Evolutionary conservation across 345 rosid genomes (phyloP), one percentile per base, ranked within the genome.

Genomic region (Eucalyptus caleyi): DNA sequence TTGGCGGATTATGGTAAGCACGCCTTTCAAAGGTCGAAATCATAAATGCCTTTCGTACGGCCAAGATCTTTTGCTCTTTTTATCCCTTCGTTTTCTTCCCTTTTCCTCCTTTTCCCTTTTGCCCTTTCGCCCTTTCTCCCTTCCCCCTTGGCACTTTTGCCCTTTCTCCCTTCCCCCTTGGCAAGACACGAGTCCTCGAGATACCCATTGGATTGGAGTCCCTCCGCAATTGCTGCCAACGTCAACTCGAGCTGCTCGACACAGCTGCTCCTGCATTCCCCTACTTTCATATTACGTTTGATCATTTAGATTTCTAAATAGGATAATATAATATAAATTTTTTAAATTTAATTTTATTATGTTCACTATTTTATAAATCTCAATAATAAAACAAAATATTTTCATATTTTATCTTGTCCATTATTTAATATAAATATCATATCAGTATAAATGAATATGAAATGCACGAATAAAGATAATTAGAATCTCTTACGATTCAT

Each of bases 231-330:
- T 6, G 82, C 27, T 19, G 45, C 45, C 45, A 2, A 37, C 45
- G 13, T 72, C 26, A 23, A 11, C 42, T 72, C 7, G 5, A 19
- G 82, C 26, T 72, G 24, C 8, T 72, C 2, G 3, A 72, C 45
- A 19, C 45, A 72, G 7, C 27, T 37, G 27, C 3, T 1, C 83
- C 1, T 10, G 24, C 82, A 23, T 72, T 72, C 13, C 1, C 5
- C 1, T 72, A 23, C 27, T 6, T 21, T 32, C 3, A 16, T 0
- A 10, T 34, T 19, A 2, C 0, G 26, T 72, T 72, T 37, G 2
- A 1, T 37, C 5, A 1, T 23, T 9, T 72, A 11, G 6, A 72
- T 19, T 69, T 34, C 1, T 19, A 37, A 16, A 11, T 1, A 19
- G 2, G 2, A 19, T 34, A 23, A 19, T 37, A 72, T 1, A 0